phyloP scores from a whole-genome alignment of 2,329 filamentous ascomycete genomes.

The Exophiala aquamarina region DNA sequence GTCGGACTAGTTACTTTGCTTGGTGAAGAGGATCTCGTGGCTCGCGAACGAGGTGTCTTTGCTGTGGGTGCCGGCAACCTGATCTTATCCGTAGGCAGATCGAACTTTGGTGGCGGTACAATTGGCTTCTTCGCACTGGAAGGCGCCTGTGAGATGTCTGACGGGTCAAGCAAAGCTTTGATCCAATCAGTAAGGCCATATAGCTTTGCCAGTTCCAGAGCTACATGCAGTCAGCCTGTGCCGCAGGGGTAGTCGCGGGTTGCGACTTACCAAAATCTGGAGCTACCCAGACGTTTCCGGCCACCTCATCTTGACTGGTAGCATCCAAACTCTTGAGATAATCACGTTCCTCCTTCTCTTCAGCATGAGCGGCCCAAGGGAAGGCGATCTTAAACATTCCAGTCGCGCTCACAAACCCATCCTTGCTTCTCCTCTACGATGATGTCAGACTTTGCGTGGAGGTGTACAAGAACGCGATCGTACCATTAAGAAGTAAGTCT shows the following conservation, averaged over 20 bases:
- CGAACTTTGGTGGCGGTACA: constrained; percentile 76
- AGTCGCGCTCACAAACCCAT: constrained; percentile 65
- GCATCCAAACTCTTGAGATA: constrained; percentile 78
- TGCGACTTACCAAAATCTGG: constrained; percentile 63
- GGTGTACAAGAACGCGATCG: constrained; percentile 26
- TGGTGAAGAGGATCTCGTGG: constrained; percentile 60
- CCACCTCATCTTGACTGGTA: constrained; percentile 87
- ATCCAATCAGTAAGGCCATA: constrained; percentile 88
- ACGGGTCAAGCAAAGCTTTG: constrained; percentile 83
- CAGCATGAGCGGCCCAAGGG: constrained; percentile 61
- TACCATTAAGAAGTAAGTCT: constrained; percentile 94
- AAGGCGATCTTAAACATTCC: constrained; percentile 72
- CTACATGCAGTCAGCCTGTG: constrained; percentile 46
- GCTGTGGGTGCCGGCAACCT: constrained; percentile 26
- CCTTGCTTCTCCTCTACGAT: constrained; percentile 60
- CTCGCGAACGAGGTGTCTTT: constrained; percentile 42
- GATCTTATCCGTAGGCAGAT: constrained; percentile 51
- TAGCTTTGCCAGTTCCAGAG: constrained; percentile 79
- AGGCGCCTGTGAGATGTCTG: constrained; percentile 68
- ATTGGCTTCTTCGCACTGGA: constrained; percentile 75
- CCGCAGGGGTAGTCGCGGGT: constrained; percentile 4
- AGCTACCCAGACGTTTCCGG: constrained; percentile 94
- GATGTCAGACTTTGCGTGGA: constrained; percentile 11
- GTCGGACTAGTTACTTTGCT: constrained; percentile 39
- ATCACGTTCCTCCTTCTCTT: constrained; percentile 60